Conservation (phyloP, 805 yeast genomes). For the Teunomyces tritomae region DNA sequence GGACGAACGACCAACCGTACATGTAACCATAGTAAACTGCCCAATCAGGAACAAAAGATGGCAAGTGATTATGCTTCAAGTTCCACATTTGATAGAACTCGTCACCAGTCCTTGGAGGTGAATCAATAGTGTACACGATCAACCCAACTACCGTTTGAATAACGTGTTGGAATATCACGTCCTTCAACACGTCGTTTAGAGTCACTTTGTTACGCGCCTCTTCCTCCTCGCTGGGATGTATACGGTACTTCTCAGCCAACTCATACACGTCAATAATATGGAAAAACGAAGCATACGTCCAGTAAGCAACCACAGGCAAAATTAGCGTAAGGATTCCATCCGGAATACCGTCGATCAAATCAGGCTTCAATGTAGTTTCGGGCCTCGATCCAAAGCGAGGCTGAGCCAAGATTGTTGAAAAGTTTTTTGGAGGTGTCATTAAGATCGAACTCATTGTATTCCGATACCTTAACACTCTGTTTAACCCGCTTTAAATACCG, state of each 20-base stretch:
- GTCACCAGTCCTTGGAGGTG: constrained; percentile 49
- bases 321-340: constrained; percentile 72
- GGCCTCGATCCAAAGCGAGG: constrained; percentile 12
- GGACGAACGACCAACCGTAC: constrained; percentile 61
- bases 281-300: constrained; percentile 74
- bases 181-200: constrained; percentile 65
- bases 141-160: constrained; percentile 76
- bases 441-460: neutral
- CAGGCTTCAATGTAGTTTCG: constrained; percentile 27
- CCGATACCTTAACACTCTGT: neutral
- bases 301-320: constrained; percentile 79
- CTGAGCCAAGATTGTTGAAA: constrained; percentile 14
- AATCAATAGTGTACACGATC: constrained; percentile 54
- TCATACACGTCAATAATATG: constrained; percentile 71
- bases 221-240: constrained; percentile 91
- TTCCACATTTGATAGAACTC: constrained; percentile 49
- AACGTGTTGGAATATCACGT: constrained; percentile 81
- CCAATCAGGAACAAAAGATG: constrained; percentile 45
- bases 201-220: constrained; percentile 71
- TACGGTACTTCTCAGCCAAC: constrained; percentile 78
- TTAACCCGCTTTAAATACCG: neutral
- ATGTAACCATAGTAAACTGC: constrained; percentile 53
- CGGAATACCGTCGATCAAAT: constrained; percentile 57
- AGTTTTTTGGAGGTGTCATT: constrained; percentile 16
- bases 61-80: constrained; percentile 34